Conservation (phyloP, 805 yeast species). For the Hyphopichia homilentoma region DNA sequence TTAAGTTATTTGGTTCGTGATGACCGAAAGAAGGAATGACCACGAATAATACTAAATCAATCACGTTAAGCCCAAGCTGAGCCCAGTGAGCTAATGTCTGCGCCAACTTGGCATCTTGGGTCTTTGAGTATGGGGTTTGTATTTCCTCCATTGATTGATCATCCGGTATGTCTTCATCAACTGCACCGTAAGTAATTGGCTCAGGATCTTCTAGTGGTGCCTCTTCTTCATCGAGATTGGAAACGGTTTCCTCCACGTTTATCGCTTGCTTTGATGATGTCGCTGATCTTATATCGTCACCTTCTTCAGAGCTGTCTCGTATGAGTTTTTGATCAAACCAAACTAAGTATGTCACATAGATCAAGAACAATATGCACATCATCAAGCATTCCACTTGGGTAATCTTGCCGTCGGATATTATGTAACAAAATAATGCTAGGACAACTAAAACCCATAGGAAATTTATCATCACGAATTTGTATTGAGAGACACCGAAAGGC, state of each 20-base stretch:
- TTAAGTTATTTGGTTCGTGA: not conserved
- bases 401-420: constrained; percentile 31
- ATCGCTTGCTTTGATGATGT: not conserved
- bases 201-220: not conserved
- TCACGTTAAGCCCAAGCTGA: constrained; percentile 2
- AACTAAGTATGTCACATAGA: constrained; percentile 22
- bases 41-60: constrained; percentile 3
- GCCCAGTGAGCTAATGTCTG: not conserved
- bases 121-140: too few species aligned
- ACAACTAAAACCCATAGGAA: constrained; percentile 26
- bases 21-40: constrained; percentile 1
- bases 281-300: not conserved
- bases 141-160: too few species aligned
- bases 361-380: constrained; percentile 19
- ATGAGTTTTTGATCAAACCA: constrained; percentile 9
- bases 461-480: constrained; percentile 18
- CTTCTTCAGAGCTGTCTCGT: not conserved
- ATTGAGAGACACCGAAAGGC: constrained; percentile 20
- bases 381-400: constrained; percentile 26
- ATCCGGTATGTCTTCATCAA: not conserved
- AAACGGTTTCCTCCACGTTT: constrained; percentile 1
- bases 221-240: not conserved
- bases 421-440: constrained; percentile 20
- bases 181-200: not conserved
- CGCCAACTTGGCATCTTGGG: not conserved